Percentiles rank a stretch among this genome's conserved stretches.
These are phyloP conservation scores for Ettlia oleoabundans DNA, from an alignment of 139 green algal species.

Conservation along the genomic window DNA sequence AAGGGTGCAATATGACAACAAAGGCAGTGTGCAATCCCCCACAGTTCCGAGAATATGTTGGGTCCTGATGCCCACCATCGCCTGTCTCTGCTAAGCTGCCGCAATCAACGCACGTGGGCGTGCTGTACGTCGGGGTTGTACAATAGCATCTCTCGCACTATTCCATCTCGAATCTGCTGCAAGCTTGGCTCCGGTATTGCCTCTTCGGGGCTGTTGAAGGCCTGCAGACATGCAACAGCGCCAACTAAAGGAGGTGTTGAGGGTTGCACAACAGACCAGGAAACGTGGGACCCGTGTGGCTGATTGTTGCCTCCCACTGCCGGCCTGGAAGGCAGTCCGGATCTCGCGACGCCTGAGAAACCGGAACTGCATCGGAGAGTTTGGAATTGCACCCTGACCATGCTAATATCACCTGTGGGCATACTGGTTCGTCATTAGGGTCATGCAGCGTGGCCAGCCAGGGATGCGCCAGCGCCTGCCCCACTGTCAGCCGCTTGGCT, in stretches of 20 bases:
- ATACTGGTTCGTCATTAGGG: slow-evolving; percentile 77
- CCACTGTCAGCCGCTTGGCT: slow-evolving; percentile 74
- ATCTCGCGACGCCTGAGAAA: too few relatives aligned
- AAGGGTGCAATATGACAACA: too few relatives aligned
- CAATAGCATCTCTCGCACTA: slow-evolving; percentile 37
- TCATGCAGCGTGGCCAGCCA: slow-evolving; percentile 77
- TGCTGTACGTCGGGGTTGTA: slow-evolving; percentile 45
- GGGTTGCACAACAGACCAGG: too few relatives aligned
- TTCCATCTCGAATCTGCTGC: slow-evolving; percentile 33
- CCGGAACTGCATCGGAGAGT: too few relatives aligned
- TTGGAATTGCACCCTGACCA: not conserved
- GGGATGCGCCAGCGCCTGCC: slow-evolving; percentile 85
- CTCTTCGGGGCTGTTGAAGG: slow-evolving; percentile 28
- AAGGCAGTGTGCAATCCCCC: too few relatives aligned
- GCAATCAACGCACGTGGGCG: not conserved
- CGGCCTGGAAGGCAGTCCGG: not conserved
- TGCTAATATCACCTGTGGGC: slow-evolving; percentile 45
- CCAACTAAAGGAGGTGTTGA: not conserved
- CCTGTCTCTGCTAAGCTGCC: not conserved
- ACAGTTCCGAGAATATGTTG: too few relatives aligned
- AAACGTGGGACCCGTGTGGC: too few relatives aligned
- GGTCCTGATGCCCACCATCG: not conserved
- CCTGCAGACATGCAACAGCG: not conserved
- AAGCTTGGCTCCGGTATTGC: slow-evolving; percentile 11
- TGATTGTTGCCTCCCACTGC: not conserved